A percentile compares a stretch with the other conserved stretches of the same genome.
phyloP scores from a whole-genome alignment of 2,329 filamentous ascomycete species.

The Geosmithia flava region DNA sequence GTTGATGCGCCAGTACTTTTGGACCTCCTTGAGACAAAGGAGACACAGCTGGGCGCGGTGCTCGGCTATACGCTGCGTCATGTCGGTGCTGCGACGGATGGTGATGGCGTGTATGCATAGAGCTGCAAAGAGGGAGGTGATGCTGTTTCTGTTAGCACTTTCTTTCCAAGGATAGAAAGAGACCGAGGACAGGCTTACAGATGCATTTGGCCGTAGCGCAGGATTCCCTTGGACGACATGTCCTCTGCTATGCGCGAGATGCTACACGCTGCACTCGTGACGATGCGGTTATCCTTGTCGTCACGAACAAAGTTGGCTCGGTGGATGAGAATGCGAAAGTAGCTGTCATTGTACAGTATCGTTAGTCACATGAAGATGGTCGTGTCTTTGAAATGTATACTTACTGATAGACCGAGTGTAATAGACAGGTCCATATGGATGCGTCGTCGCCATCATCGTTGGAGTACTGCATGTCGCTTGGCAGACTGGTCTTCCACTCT shows the following conservation, averaged over 20 bases:
- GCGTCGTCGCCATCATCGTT: constrained; percentile 15
- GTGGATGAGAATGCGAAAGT: constrained; percentile 22
- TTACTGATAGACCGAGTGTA: constrained; percentile 25
- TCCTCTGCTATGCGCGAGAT: constrained; percentile 24
- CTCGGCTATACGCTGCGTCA: constrained; percentile 20
- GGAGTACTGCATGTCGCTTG: constrained; percentile 14
- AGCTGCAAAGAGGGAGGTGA: constrained; percentile 22
- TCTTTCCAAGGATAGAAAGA: background rate
- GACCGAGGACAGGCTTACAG: constrained; percentile 10
- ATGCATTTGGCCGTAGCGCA: constrained; percentile 24
- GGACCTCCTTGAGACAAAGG: constrained; percentile 21
- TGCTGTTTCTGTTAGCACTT: constrained; percentile 7
- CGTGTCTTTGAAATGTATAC: too few relatives aligned
- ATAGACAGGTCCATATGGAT: constrained; percentile 20
- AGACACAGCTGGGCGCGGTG: constrained; percentile 24
- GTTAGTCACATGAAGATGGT: background rate
- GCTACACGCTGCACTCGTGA: constrained; percentile 17
- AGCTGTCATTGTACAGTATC: constrained; percentile 7
- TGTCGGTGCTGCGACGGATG: constrained; percentile 17
- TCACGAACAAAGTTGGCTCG: constrained; percentile 18
- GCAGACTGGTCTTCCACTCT: constrained; percentile 19
- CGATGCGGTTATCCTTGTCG: constrained; percentile 14
- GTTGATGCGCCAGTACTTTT: constrained; percentile 27
- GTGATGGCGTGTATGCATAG: constrained; percentile 23
- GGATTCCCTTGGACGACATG: constrained; percentile 19